A percentile compares a stretch with the other conserved stretches of the same genome.
Conservation (phyloP, 371 early-diverging fungal species). For the Mucor saturninus region DNA sequence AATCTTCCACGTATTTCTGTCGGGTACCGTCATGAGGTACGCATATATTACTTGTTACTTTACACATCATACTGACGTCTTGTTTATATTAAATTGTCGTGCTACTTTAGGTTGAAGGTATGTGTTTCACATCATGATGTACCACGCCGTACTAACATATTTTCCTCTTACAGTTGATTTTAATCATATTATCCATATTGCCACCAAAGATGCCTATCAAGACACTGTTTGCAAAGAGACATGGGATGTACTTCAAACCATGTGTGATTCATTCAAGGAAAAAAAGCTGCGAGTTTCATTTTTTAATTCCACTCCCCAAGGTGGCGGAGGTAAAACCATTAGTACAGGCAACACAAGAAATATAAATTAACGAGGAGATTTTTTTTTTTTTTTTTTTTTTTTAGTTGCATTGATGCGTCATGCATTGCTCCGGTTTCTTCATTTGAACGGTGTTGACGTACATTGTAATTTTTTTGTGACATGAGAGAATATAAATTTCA, state of each 20-base stretch:
- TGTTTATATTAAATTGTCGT: not conserved
- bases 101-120: constrained; percentile 50
- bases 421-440: constrained; percentile 73
- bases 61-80: constrained; percentile 20
- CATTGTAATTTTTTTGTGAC: constrained; percentile 54
- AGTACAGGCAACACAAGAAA: not conserved
- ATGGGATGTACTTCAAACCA: constrained; percentile 61
- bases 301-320: constrained; percentile 88
- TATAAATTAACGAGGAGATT: not conserved
- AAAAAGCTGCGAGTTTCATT: constrained; percentile 67
- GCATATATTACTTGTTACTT: not conserved
- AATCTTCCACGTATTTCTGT: constrained; percentile 74
- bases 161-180: constrained; percentile 58
- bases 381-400: not conserved
- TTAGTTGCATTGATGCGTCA: constrained; percentile 91
- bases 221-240: constrained; percentile 61
- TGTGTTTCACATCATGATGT: not conserved
- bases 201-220: constrained; percentile 63
- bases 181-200: constrained; percentile 65
- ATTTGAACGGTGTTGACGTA: constrained; percentile 66
- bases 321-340: constrained; percentile 72
- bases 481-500: not conserved
- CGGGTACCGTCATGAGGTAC: constrained; percentile 73
- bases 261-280: constrained; percentile 53
- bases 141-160: not conserved